A percentile compares a stretch with the other conserved stretches of the same genome.
Conservation (phyloP, 1,284 basidiomycete species). For the Moesziomyces parantarcticus region DNA sequence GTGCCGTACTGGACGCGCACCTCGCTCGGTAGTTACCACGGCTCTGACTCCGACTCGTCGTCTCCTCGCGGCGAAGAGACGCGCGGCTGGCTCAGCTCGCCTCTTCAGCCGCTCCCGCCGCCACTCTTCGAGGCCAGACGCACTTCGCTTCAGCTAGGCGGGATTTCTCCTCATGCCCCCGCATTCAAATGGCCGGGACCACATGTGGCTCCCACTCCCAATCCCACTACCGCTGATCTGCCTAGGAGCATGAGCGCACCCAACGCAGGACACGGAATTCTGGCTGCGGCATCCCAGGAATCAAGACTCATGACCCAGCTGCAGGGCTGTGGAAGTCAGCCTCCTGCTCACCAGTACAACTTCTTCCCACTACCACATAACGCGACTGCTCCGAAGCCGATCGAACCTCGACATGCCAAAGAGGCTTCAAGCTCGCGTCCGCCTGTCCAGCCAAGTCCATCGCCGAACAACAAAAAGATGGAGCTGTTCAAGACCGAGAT, state of each 20-base stretch:
- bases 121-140: too few species aligned
- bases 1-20: background rate
- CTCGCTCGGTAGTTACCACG: background rate
- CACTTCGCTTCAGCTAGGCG: too few species aligned
- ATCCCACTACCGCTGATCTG: too few species aligned
- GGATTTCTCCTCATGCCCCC: too few species aligned
- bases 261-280: background rate
- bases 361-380: background rate
- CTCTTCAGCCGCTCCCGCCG: background rate
- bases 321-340: background rate
- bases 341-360: background rate
- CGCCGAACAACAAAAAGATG: conserved; percentile 83
- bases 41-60: background rate
- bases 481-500: conserved; percentile 91
- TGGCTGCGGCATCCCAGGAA: conserved; percentile 1
- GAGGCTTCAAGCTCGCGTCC: background rate
- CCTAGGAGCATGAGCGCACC: too few species aligned
- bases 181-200: too few species aligned
- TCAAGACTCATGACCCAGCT: conserved; percentile 7
- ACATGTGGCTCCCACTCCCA: too few species aligned
- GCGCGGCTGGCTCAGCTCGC: background rate
- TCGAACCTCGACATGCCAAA: background rate
- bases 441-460: background rate
- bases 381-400: background rate
- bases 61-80: background rate